These are phyloP conservation scores for Penicillium sp. DNA, from an alignment of 2,329 filamentous ascomycete genomes.

Conservation along the genomic window DNA sequence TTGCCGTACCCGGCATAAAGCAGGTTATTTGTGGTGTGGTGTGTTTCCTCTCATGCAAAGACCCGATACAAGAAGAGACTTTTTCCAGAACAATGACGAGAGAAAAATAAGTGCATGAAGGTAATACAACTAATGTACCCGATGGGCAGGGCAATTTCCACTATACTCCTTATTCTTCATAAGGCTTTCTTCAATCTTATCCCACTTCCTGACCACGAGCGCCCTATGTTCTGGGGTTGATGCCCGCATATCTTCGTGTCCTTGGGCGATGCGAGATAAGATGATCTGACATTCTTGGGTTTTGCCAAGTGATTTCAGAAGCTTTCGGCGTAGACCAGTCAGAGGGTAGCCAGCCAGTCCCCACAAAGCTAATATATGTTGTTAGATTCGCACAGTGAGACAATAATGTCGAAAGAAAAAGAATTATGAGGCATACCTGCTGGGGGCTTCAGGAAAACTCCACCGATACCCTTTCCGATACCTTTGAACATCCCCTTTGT, in stretches of 20 bases:
- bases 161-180: not conserved
- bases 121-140: not conserved
- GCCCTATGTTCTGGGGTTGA: slow-evolving; percentile 16
- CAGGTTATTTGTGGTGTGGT: not conserved
- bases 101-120: not conserved
- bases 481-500: slow-evolving; percentile 73
- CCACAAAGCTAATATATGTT: slow-evolving; percentile 20
- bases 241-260: slow-evolving; percentile 21
- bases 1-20: not conserved
- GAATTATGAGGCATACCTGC: slow-evolving; percentile 57
- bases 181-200: slow-evolving; percentile 12
- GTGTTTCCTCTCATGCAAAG: not conserved
- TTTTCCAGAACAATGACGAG: not conserved
- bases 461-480: slow-evolving; percentile 79
- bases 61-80: not conserved
- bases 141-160: not conserved
- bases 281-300: slow-evolving; percentile 15
- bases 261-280: slow-evolving; percentile 21
- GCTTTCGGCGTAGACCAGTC: slow-evolving; percentile 23
- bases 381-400: not conserved
- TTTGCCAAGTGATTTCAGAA: slow-evolving; percentile 25
- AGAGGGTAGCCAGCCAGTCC: slow-evolving; percentile 28
- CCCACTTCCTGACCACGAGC: slow-evolving; percentile 19
- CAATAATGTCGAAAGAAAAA: too few species aligned
- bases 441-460: slow-evolving; percentile 75